Evolutionary conservation across 208 protist genomes (phyloP).

Genomic region (Sergeia podlipaevii): DNA sequence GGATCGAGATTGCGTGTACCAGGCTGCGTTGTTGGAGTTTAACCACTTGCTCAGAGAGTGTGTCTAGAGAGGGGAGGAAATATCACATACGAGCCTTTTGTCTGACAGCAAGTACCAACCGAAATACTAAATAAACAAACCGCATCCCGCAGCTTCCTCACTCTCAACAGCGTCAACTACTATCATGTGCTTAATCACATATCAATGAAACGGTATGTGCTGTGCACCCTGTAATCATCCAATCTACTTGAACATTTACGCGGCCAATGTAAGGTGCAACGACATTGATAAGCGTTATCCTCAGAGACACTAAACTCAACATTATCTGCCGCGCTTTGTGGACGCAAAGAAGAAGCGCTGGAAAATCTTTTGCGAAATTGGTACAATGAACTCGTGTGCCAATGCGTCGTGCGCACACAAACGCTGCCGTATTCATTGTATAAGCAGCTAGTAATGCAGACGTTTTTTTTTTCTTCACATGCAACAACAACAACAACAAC

Average conservation of each 20-base stretch:
- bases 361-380: no score
- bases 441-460: no score
- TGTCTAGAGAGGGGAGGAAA: conserved; percentile 4
- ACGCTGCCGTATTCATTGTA: no score
- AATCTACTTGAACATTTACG: conserved; percentile 14
- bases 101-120: background rate
- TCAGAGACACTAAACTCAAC: no score
- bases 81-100: background rate
- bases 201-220: conserved; percentile 14
- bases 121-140: conserved; percentile 1
- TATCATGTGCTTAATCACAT: conserved; percentile 29
- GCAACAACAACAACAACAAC: background rate
- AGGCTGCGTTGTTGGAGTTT: conserved; percentile 35
- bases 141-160: conserved; percentile 30
- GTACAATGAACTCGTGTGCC: no score
- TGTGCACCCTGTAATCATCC: conserved; percentile 23
- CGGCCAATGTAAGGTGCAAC: no score
- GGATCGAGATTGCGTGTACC: conserved; percentile 35
- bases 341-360: no score
- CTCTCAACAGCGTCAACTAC: conserved; percentile 60
- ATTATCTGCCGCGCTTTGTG: no score
- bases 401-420: no score
- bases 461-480: conserved; percentile 1
- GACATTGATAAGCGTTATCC: no score
- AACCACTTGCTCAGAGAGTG: conserved; percentile 15